A percentile compares a stretch with the other conserved stretches of the same genome.
Evolutionary conservation across 495 filamentous ascomycete genomes (phyloP).

Genomic region (Penicillium ochrochloron): DNA sequence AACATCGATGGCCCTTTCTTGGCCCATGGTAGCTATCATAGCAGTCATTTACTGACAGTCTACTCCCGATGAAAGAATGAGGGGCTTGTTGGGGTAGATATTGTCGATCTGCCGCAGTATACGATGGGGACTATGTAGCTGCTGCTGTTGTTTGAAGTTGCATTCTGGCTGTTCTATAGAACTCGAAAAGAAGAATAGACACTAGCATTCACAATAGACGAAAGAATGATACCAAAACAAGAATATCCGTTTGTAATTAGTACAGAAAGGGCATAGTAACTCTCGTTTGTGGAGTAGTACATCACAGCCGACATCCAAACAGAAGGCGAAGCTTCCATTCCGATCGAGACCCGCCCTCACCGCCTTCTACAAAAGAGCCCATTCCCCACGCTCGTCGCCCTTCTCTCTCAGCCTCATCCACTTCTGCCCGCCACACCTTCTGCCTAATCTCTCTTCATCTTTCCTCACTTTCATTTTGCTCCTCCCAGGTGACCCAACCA

Average conservation of each 20-base stretch:
- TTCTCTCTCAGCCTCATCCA: slow-evolving; percentile 43
- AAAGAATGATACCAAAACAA: not conserved
- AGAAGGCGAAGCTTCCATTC: slow-evolving; percentile 1
- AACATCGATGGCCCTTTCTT: not conserved
- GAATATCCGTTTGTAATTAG: not conserved
- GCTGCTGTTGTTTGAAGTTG: not conserved
- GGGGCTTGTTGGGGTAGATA: not conserved
- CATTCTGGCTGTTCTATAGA: not conserved
- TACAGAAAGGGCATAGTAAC: not conserved
- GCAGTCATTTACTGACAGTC: not conserved
- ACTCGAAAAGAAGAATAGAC: not conserved
- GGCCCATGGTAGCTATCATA: not conserved
- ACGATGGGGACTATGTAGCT: not conserved
- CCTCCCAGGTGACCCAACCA: slow-evolving; percentile 7
- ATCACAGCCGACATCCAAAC: not conserved
- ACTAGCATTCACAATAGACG: not conserved
- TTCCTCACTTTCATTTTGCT: slow-evolving; percentile 16
- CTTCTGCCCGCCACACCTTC: slow-evolving; percentile 28
- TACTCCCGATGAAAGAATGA: not conserved
- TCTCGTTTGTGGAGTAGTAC: not conserved
- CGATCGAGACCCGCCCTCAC: slow-evolving; percentile 26
- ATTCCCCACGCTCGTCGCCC: slow-evolving; percentile 31
- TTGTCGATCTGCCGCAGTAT: not conserved
- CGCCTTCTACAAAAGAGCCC: slow-evolving; percentile 37
- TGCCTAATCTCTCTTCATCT: slow-evolving; percentile 16